Evolutionary conservation across 345 rosid species (phyloP), one percentile per base, ranked within the genome.

Genomic region (Moringa oleifera): DNA sequence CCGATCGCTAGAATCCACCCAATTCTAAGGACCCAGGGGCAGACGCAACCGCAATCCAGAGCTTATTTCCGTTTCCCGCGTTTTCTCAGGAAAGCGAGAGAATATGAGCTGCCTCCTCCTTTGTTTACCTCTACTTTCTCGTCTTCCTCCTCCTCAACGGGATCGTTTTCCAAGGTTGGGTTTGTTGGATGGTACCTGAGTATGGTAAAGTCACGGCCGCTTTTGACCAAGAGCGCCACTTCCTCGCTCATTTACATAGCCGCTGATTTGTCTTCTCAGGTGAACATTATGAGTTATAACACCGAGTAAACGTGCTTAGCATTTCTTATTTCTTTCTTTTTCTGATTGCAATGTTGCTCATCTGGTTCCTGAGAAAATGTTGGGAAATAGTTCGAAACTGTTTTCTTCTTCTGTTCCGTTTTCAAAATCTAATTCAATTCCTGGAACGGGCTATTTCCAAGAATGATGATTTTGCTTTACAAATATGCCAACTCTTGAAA

Each of bases 181-280:
- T 77, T 94, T 55, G 75, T 94, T 20, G 83, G 85, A 0, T 90
- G 97, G 99, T 88, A 94, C 71, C 65, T 94, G 79, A 83, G 79
- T 13, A 84, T 88, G 97, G 79, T 94, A 22, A 83, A 90, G 79
- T 75, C 97, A 0, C 59, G 91, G 23, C 97, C 99, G 28, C 65
- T 94, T 75, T 57, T 90, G 15, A 88, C 97, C 0, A 94, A 94
- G 77, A 85, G 93, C 46, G 51, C 79, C 61, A 86, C 97, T 0
- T 73, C 83, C 9, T 73, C 91, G 28, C 75, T 85, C 63, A 85
- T 88, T 67, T 94, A 90, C 73, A 65, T 74, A 10, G 96, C 97
- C 11, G 96, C 99, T 33, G 99, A 88, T 71, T 68, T 90, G 65
- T 85, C 99, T 18, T 85, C 99, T 58, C 99, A 94, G 99, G 99